Evolutionary conservation across 179 eudicot species (phyloP).

Genomic region (Beta macrorhiza): DNA sequence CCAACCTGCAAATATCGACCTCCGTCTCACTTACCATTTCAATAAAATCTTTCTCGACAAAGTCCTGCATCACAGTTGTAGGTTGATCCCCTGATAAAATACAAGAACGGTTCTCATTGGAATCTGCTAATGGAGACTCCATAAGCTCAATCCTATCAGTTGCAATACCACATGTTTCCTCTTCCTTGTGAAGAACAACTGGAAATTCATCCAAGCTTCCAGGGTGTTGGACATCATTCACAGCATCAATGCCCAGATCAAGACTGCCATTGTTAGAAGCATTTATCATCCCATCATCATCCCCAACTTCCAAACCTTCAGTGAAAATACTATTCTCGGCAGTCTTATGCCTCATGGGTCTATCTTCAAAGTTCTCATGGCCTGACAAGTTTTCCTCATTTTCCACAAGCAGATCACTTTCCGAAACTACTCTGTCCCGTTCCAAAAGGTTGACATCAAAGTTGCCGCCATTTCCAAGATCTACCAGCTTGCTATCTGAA

Average conservation of each 20-base stretch:
- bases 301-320: conserved; percentile 19
- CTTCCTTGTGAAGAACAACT: conserved; percentile 19
- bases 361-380: conserved; percentile 20
- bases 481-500: conserved; percentile 26
- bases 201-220: conserved; percentile 30
- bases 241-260: conserved; percentile 33
- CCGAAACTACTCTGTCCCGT: conserved; percentile 27
- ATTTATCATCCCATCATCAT: conserved; percentile 26
- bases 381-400: conserved; percentile 27
- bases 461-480: conserved; percentile 26
- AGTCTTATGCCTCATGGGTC: conserved; percentile 14
- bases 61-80: conserved; percentile 23
- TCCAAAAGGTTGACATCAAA: conserved; percentile 17
- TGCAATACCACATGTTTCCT: conserved; percentile 19
- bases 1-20: conserved; percentile 28
- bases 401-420: conserved; percentile 31
- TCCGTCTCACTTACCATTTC: conserved; percentile 33
- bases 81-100: conserved; percentile 27
- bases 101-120: conserved; percentile 28
- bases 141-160: conserved; percentile 7
- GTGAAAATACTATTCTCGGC: conserved; percentile 26
- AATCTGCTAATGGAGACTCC: conserved; percentile 26
- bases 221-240: conserved; percentile 23
- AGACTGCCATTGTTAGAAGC: conserved; percentile 21
- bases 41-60: conserved; percentile 20